Conservation (phyloP, 176 grass and related monocot genomes). For the Oryza officinalis region DNA sequence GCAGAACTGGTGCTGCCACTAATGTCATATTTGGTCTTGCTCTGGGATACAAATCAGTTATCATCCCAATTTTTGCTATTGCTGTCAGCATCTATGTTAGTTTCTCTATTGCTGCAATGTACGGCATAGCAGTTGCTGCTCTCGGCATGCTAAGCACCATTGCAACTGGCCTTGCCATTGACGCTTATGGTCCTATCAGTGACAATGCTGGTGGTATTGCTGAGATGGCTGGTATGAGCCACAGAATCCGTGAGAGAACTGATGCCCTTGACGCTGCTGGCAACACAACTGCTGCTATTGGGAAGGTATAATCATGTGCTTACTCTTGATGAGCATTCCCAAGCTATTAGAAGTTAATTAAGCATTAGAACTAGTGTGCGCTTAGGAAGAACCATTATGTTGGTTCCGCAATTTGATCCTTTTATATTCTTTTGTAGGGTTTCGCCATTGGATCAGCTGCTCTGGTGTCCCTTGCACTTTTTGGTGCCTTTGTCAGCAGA, state of each 20-base stretch:
- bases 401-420: background rate
- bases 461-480: conserved; percentile 77
- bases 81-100: conserved; percentile 89
- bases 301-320: conserved; percentile 59
- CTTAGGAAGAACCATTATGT: background rate
- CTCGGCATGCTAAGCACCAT: conserved; percentile 96
- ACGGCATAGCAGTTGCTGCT: conserved; percentile 89
- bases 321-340: background rate
- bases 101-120: conserved; percentile 88
- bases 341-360: background rate
- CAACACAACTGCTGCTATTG: conserved; percentile 93
- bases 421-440: conserved; percentile 52
- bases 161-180: conserved; percentile 84
- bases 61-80: conserved; percentile 89
- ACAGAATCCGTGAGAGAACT: conserved; percentile 93
- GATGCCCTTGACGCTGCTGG: conserved; percentile 92
- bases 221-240: conserved; percentile 96
- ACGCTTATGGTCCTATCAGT: conserved; percentile 95
- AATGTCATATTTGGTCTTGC: conserved; percentile 94
- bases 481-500: conserved; percentile 86
- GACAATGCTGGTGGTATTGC: conserved; percentile 97
- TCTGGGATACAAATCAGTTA: conserved; percentile 91
- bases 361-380: background rate
- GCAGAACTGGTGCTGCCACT: conserved; percentile 89
- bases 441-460: conserved; percentile 95